Percentiles rank a stretch among this genome's conserved stretches.
Evolutionary conservation across 2,329 filamentous ascomycete species (phyloP).

Genomic region (Arthrobotrys sinensis): DNA sequence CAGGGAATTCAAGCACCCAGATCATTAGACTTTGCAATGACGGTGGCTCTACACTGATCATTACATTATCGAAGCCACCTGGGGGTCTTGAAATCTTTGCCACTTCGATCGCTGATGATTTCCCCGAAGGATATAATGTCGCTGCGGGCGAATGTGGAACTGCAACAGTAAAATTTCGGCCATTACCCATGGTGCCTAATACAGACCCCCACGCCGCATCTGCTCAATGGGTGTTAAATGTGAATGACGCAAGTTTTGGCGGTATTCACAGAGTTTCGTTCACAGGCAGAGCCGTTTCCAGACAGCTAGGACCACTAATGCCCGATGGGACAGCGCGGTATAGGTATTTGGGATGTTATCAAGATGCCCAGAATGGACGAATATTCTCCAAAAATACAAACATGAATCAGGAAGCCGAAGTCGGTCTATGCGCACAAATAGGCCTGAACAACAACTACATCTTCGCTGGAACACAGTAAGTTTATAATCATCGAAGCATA

Average conservation of each 20-base stretch:
- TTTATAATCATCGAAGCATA: background rate
- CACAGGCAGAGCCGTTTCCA: conserved; percentile 65
- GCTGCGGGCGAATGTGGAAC: conserved; percentile 65
- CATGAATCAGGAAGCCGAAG: conserved; percentile 65
- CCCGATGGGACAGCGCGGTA: conserved; percentile 64
- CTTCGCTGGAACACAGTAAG: conserved; percentile 66
- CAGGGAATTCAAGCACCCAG: conserved; percentile 65
- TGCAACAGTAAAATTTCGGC: conserved; percentile 66
- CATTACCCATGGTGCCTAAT: conserved; percentile 56
- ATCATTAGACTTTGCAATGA: conserved; percentile 67
- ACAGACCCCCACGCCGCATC: conserved; percentile 63
- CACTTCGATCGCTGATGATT: conserved; percentile 65
- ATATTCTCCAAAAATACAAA: conserved; percentile 65
- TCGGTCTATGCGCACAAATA: conserved; percentile 66
- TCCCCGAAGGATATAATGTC: conserved; percentile 67
- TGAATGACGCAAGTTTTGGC: conserved; percentile 68
- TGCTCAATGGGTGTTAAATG: conserved; percentile 68
- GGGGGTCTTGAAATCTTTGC: conserved; percentile 66
- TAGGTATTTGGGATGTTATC: conserved; percentile 68
- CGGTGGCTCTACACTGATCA: conserved; percentile 67
- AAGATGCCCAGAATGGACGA: conserved; percentile 66
- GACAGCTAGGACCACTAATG: conserved; percentile 67
- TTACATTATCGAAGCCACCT: conserved; percentile 68
- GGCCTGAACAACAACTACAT: conserved; percentile 65
- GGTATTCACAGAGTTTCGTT: conserved; percentile 66